Conservation (phyloP, 441 rosid genomes). For the Brassica balearica region DNA sequence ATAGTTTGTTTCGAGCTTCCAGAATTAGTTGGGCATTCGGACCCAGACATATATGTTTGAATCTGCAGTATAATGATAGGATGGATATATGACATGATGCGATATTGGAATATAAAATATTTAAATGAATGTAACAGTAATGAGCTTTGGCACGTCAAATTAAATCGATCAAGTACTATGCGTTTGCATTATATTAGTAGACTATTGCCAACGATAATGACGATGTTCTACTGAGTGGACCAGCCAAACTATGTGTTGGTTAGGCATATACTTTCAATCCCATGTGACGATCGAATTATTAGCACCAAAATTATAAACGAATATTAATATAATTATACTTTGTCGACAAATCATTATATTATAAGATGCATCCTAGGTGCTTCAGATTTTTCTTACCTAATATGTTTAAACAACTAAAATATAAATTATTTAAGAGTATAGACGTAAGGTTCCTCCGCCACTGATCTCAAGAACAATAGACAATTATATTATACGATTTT, state of each 20-base stretch:
- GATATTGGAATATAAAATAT: neutral
- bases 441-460: too few relatives aligned
- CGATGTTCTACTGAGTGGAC: conserved; percentile 42
- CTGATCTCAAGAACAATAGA: too few relatives aligned
- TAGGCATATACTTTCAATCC: conserved; percentile 31
- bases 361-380: conserved; percentile 31
- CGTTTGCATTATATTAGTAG: conserved; percentile 34
- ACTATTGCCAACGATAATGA: conserved; percentile 35
- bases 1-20: too few relatives aligned
- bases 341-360: conserved; percentile 18
- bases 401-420: neutral
- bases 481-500: too few relatives aligned
- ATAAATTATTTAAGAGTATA: too few relatives aligned
- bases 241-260: conserved; percentile 35
- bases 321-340: neutral
- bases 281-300: conserved; percentile 39
- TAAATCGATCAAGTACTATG: conserved; percentile 31
- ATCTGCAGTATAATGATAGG: neutral
- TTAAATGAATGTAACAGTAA: neutral
- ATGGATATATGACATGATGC: neutral
- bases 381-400: conserved; percentile 5
- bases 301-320: conserved; percentile 27
- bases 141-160: conserved; percentile 21
- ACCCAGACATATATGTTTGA: neutral
- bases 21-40: too few relatives aligned